A percentile compares a stretch with the other conserved stretches of the same genome.
Conservation (phyloP, 495 filamentous ascomycete genomes). For the Penicillium tannophilum region DNA sequence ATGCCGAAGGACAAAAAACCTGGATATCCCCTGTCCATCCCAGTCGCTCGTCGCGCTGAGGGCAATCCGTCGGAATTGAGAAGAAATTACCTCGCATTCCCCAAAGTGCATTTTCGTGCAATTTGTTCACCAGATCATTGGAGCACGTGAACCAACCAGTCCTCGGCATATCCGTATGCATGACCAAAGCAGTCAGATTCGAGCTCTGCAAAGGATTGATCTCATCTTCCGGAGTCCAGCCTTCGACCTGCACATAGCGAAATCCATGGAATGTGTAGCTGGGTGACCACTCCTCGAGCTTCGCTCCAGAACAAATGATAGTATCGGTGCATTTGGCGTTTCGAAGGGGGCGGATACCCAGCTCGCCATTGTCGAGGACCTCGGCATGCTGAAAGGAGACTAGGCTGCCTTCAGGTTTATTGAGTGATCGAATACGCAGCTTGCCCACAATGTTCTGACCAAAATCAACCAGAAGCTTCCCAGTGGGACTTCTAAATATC, state of each 20-base stretch:
- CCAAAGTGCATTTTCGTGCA: constrained; percentile 54
- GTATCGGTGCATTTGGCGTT: constrained; percentile 41
- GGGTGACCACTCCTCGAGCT: constrained; percentile 30
- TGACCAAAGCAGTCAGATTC: constrained; percentile 47
- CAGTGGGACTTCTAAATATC: constrained; percentile 43
- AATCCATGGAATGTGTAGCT: constrained; percentile 60
- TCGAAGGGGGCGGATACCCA: constrained; percentile 49
- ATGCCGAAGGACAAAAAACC: constrained; percentile 50
- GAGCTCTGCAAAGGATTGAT: constrained; percentile 17
- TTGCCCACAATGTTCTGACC: constrained; percentile 55
- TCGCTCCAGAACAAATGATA: constrained; percentile 25
- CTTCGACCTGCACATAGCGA: constrained; percentile 52
- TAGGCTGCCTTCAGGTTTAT: constrained; percentile 30
- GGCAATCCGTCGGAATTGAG: constrained; percentile 56
- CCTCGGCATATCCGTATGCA: constrained; percentile 53
- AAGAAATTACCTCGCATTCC: constrained; percentile 58
- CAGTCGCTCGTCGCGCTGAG: constrained; percentile 56
- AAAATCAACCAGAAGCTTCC: constrained; percentile 49
- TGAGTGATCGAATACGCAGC: constrained; percentile 32
- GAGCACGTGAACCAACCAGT: constrained; percentile 52
- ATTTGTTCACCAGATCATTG: constrained; percentile 46
- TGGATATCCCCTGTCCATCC: constrained; percentile 60
- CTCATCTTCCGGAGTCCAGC: constrained; percentile 36
- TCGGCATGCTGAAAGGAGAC: constrained; percentile 46
- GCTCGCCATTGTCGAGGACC: constrained; percentile 52